Base-by-base conservation (phyloP, 257 asterid species). In the Henckelia pumila region DNA sequence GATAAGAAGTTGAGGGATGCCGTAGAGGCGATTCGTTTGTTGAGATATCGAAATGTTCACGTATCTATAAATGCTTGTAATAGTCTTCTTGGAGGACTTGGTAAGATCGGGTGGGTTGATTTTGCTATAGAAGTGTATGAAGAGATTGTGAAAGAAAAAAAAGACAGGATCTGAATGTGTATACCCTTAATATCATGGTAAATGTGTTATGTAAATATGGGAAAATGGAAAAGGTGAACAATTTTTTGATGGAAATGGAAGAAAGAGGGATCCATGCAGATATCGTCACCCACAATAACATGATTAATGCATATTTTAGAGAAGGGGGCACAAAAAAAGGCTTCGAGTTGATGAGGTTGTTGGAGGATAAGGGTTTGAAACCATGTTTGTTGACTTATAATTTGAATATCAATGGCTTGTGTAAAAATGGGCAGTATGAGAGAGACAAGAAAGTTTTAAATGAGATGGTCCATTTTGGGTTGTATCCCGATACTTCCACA, bases 1-100 rank as follows among this genome's bases (percentile, higher is more conserved):
- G 95, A 91, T 69, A 87, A 95, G 86, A 89, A 84, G 86, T 79
- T 87, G 28, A 82, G 90, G 78, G 96, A 89, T 74, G 91, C 86
- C 5, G 95, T 82, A 29, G 95, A 83, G 78, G 95, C 83, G 3
- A 77, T 85, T 33, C 70, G 77, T 5, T 40, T 73, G 74, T 68
- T 89, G 71, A 77, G 35, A 44, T n/a, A 60, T 63, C 76, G 80
- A 72, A 78, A 79, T 33, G 74, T 82, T 64, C 25, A 47, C 20
- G 81, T 89, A 63, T 79, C 93, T 4, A 70, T 89, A 30, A 87
- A 89, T 78, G 96, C 91, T 2, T 87, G 89, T 71, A 87, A 87
- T 75, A 76, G 91, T 68, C 81, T 87, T 68, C 84, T 87, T 19
- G 95, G 88, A 35, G 96, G 96, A 60, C 89, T 89, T 23, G 86